Evolutionary conservation across 441 rosid species (phyloP), one percentile per base, ranked within the genome.

Genomic region (Viola pubescens): DNA sequence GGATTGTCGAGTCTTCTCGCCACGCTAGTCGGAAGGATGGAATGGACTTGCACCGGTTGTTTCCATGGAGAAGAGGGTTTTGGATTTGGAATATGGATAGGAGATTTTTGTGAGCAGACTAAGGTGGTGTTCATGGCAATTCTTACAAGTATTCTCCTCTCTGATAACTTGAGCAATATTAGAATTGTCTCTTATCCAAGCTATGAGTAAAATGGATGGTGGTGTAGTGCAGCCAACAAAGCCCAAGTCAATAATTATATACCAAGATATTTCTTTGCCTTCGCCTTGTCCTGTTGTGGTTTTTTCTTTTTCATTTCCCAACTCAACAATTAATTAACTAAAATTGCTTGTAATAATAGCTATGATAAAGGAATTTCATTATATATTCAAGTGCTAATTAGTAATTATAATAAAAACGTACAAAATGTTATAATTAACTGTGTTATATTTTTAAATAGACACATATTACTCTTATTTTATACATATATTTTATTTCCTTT

Each of bases 21-120:
- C 37, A 54, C 61, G 66, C 4, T 12, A 60, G 14, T 37, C 50
- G 61, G n/a, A 57, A 19, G 62, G 53, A 44, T n/a, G 14, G 57
- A 12, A 41, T 48, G 59, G 47, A 56, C 48, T 26, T 26, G 34
- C 51, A 52, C 61, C 41, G 60, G 66, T 7, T 50, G 66, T 9
- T 53, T 56, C 57, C 45, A 19, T 61, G 56, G 77, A 55, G 51
- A 56, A 48, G 65, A 26, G 34, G 34, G 34, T 26, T 26, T 26
- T 26, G 2, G 59, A 13, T 64, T 79, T 67, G 64, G 52, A 16
- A 61, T 47, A 59, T 59, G 57, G 64, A 55, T 65, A n/a, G 61
- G 47, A 40, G 58, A 62, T 37, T 56, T 70, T 38, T 70, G 75
- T 19, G 78, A 63, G 65, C 52, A 67, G 41, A 75, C 49, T 9